These are phyloP conservation scores for Cryphonectria parasitica DNA, from an alignment of 2,329 filamentous ascomycete genomes.

Conservation along the genomic window DNA sequence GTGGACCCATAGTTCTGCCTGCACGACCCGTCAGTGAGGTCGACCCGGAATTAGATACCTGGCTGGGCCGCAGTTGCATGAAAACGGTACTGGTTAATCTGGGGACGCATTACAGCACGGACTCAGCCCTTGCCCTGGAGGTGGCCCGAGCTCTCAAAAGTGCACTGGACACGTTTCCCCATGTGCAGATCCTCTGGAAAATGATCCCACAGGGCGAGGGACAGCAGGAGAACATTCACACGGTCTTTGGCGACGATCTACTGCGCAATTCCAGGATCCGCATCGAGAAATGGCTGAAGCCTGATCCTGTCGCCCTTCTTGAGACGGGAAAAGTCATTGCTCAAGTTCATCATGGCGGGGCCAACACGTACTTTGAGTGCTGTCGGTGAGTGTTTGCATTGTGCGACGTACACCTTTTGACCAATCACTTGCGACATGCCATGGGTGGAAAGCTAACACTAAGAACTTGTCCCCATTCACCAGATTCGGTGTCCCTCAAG, in stretches of 20 bases:
- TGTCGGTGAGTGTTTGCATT: constrained; percentile 8
- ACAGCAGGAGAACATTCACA: neutral
- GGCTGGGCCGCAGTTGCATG: constrained; percentile 7
- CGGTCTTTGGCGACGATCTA: neutral
- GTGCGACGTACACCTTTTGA: neutral
- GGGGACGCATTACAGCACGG: constrained; percentile 15
- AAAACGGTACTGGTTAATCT: constrained; percentile 15
- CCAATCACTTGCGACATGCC: neutral
- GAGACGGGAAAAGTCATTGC: constrained; percentile 15
- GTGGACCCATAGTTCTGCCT: constrained; percentile 17
- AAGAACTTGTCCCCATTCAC: neutral
- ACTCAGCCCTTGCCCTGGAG: constrained; percentile 9
- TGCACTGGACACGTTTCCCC: neutral
- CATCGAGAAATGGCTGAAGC: constrained; percentile 17
- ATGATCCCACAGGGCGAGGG: constrained; percentile 7
- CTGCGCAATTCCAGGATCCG: neutral
- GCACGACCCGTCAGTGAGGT: constrained; percentile 5
- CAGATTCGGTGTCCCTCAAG: constrained; percentile 7
- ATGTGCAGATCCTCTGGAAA: constrained; percentile 17
- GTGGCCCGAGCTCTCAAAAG: constrained; percentile 4
- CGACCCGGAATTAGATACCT: constrained; percentile 4
- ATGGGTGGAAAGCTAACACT: neutral
- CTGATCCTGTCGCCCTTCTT: constrained; percentile 16
- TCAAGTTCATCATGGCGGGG: constrained; percentile 19
- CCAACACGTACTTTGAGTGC: constrained; percentile 21